Conservation (phyloP, 371 early-diverging fungal species). For the Thermomucor indicae-seudaticae region DNA sequence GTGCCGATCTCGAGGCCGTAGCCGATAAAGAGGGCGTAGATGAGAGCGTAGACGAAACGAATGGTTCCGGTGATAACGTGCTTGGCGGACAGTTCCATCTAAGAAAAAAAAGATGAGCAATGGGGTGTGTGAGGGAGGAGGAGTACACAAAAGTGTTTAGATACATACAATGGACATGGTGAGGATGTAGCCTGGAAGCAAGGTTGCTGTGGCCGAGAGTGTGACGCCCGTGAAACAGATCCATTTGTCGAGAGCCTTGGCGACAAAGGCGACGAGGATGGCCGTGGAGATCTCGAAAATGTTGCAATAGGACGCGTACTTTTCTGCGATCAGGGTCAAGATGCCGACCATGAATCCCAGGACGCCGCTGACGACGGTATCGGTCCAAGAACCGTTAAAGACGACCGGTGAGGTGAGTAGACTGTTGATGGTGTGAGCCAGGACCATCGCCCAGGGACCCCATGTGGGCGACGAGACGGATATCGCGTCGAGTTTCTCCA, state of each 20-base stretch:
- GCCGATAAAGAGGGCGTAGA: conserved; percentile 68
- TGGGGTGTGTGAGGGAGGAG: not conserved
- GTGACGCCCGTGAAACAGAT: conserved; percentile 28
- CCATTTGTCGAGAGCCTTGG: conserved; percentile 19
- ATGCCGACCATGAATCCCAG: conserved; percentile 53
- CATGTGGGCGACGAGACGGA: conserved; percentile 40
- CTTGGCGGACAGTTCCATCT: conserved; percentile 72
- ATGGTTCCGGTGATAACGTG: conserved; percentile 81
- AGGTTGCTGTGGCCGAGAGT: conserved; percentile 38
- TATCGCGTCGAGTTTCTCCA: conserved; percentile 31
- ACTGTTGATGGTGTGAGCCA: conserved; percentile 49
- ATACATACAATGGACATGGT: conserved; percentile 61
- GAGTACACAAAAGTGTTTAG: not conserved
- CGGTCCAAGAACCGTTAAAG: conserved; percentile 52
- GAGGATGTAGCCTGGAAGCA: conserved; percentile 65
- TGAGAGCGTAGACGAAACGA: conserved; percentile 66
- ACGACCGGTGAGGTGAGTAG: conserved; percentile 57
- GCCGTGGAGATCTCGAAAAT: conserved; percentile 44
- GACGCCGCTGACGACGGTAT: conserved; percentile 47
- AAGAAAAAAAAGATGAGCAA: not conserved
- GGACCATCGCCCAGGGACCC: conserved; percentile 40
- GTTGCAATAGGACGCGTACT: conserved; percentile 51
- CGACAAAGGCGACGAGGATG: conserved; percentile 18
- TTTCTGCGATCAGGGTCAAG: conserved; percentile 52
- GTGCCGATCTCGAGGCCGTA: conserved; percentile 72